phyloP scores from a whole-genome alignment of 331 rosid genomes.

The Quercus tomentella region DNA sequence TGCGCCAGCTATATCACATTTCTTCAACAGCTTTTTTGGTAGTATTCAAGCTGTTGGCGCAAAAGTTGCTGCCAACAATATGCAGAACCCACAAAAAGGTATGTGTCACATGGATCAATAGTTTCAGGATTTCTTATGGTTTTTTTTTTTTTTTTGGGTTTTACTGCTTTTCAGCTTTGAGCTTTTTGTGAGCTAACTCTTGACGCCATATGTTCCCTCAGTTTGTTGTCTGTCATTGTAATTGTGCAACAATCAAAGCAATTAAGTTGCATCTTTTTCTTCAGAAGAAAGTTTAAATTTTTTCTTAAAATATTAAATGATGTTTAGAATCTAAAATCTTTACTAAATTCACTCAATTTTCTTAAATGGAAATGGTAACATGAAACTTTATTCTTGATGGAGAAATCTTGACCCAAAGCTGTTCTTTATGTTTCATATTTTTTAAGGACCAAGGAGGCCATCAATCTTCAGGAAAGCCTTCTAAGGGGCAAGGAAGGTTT shows the following conservation, averaged over 20 bases:
- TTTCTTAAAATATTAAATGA: background rate
- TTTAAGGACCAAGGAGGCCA: slow-evolving; percentile 70
- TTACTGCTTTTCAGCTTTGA: background rate
- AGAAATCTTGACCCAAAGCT: background rate
- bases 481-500: slow-evolving; percentile 73
- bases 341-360: background rate
- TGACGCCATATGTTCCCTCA: background rate
- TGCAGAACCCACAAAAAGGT: slow-evolving; percentile 59
- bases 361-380: background rate
- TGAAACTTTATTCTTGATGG: background rate
- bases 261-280: background rate
- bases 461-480: slow-evolving; percentile 59
- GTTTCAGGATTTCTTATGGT: background rate
- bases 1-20: slow-evolving; percentile 75
- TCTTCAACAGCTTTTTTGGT: slow-evolving; percentile 90
- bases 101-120: slow-evolving; percentile 8
- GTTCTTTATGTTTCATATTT: slow-evolving; percentile 21
- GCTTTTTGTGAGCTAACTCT: slow-evolving; percentile 11
- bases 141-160: background rate
- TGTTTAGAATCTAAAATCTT: background rate
- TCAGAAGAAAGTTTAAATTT: background rate
- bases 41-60: slow-evolving; percentile 59
- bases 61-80: slow-evolving; percentile 38
- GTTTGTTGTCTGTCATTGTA: slow-evolving; percentile 1
- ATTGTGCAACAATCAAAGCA: background rate